A percentile compares a stretch with the other conserved stretches of the same genome.
phyloP scores from a whole-genome alignment of 1,284 basidiomycete species.

The Baeospora myosura region DNA sequence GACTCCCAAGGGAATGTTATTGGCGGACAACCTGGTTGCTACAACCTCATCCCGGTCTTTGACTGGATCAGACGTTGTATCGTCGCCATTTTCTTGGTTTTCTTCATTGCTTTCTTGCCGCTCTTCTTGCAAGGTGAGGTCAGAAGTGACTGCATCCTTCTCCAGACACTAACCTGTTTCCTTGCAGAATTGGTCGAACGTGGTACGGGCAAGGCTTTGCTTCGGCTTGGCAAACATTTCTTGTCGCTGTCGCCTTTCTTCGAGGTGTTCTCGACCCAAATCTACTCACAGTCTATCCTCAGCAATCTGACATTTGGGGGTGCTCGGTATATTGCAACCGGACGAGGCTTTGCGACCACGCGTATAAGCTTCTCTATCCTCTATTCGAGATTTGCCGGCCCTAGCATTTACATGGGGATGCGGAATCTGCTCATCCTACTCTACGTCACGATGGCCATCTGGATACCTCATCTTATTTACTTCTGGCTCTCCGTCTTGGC shows the following conservation, averaged over 20 bases:
- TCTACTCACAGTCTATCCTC: constrained; percentile 91
- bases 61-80: constrained; percentile 96
- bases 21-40: constrained; percentile 81
- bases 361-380: constrained; percentile 91
- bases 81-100: constrained; percentile 93
- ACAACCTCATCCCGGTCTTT: constrained; percentile 90
- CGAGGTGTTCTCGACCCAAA: constrained; percentile 96
- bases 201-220: constrained; percentile 87
- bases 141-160: not conserved
- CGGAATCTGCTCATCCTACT: constrained; percentile 83
- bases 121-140: constrained; percentile 85
- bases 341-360: constrained; percentile 93
- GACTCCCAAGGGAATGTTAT: constrained; percentile 74
- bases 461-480: constrained; percentile 92
- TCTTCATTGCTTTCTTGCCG: constrained; percentile 92
- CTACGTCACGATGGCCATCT: constrained; percentile 84
- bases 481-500: constrained; percentile 94
- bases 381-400: constrained; percentile 96
- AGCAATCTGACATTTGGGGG: constrained; percentile 95
- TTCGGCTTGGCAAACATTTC: constrained; percentile 92
- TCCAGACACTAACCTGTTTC: constrained; percentile 5
- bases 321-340: constrained; percentile 94
- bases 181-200: constrained; percentile 82
- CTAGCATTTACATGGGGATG: constrained; percentile 96
- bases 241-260: constrained; percentile 91